Percentiles rank a stretch among this genome's conserved stretches.
Conservation (phyloP, 768 basidiomycete species). For the Clavulina sp. region DNA sequence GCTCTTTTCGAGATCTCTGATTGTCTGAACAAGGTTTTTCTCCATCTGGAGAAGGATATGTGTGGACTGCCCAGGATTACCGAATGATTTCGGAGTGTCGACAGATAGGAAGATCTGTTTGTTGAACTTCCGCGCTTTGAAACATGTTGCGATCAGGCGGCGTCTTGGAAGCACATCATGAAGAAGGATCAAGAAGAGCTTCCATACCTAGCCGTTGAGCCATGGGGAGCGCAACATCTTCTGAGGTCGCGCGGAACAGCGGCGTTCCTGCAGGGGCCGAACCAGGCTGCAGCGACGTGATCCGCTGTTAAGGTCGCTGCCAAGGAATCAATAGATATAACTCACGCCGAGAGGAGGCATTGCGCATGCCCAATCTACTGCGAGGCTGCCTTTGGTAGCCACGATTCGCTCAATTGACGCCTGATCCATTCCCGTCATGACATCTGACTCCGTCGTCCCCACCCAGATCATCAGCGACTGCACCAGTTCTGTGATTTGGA, state of each 20-base stretch:
- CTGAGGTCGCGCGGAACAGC: constrained; percentile 41
- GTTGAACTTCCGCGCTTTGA: constrained; percentile 32
- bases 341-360: constrained; percentile 39
- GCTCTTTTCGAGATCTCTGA: too few relatives aligned
- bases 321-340: background rate
- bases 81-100: constrained; percentile 27
- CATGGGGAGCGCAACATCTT: constrained; percentile 54
- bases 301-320: background rate
- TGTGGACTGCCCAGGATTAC: background rate
- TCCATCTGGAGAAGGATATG: constrained; percentile 2
- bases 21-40: background rate
- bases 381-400: constrained; percentile 35
- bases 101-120: constrained; percentile 60
- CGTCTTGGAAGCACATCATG: background rate
- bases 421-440: constrained; percentile 23
- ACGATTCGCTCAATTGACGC: background rate
- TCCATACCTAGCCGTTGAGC: constrained; percentile 59
- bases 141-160: constrained; percentile 19
- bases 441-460: constrained; percentile 32
- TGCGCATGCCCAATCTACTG: constrained; percentile 67
- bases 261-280: constrained; percentile 34
- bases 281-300: constrained; percentile 5
- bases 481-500: constrained; percentile 49
- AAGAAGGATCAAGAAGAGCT: constrained; percentile 1
- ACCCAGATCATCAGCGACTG: constrained; percentile 75